Base-by-base conservation (phyloP, 495 filamentous ascomycete species). In the Paragyromitra xinjiangensis region DNA sequence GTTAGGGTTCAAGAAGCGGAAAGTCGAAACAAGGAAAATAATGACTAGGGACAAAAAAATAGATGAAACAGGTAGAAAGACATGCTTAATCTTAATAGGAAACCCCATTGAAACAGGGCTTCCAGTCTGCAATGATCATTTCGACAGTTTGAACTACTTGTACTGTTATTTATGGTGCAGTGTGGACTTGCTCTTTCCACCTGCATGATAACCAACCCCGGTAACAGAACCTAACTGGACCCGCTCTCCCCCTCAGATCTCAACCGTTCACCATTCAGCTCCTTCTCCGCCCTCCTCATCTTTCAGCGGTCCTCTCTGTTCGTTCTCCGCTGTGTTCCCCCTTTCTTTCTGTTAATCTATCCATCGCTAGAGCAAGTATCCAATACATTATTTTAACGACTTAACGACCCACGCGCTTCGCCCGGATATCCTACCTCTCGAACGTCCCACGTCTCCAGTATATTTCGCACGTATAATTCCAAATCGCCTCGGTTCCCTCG, bases 151-250 rank as follows among this genome's bases (percentile, higher is more conserved):
- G 37, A 44, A 11, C 24, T 58, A 59, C 37, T 69, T 59, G 53
- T 34, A 34, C 11, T 22, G 29, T 64, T 53, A 64, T 71, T 71
- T 63, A 40, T 71, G 58, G 69, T 53, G 22, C 37, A 51, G 58
- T 71, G 19, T 64, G 58, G 44, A 62, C 65, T 50, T 67, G 22
- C 64, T 67, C 5, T 26, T 67, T 67, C 69, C 55, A 59, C 26
- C 39, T 64, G 56, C 68, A 71, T 71, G 26, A 61, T 51, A 59
- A n/a, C 59, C 42, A 71, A 71, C 45, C 68, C 69, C 14, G 58
- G 69, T 64, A 71, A 71, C 40, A 34, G 42, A 24, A 7, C 42
- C 14, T 19, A 44, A 69, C 53, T 69, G 66, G 66, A 59, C 67
- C 67, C 50, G 42, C 61, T 14, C 44, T 48, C 61, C 61, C 34